Evolutionary conservation across 2,329 filamentous ascomycete genomes (phyloP), one percentile per base, ranked within the genome.

Genomic region (Ophiocordyceps sinensis): DNA sequence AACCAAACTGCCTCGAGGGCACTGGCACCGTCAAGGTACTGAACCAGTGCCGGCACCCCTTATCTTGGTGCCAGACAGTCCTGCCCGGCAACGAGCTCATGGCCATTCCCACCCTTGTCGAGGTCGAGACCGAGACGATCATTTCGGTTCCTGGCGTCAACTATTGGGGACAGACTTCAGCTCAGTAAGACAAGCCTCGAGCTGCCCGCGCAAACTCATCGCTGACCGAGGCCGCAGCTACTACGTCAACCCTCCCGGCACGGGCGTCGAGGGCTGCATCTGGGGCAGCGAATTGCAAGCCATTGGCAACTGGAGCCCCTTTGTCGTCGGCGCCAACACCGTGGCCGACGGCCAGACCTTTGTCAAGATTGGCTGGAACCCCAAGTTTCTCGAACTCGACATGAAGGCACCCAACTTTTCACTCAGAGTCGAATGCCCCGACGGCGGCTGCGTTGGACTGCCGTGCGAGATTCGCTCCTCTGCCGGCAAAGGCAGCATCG

Each of bases 31-130:
- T 88, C 41, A 64, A 68, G 43, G 82, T 72, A 30, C 66, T 77
- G 45, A 88, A 86, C 65, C 77, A 79, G 49, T 74, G 71, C 46
- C 70, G 73, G 36, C 63, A 66, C 30, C 54, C 69, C 13, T 71
- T 86, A 41, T 75, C 83, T 3, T 85, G 83, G 61, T 88, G 83
- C 60, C 83, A 88, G 61, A 88, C 83, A 5, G 79, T 86, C 13
- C 62, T 87, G 45, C 83, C 83, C 15, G 83, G 83, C 39, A 81
- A 85, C 52, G 83, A 88, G 63, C 79, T 79, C 45, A 88, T 88
- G 82, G 67, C 87, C 49, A 87, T 87, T 51, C 82, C 82, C 14
- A 88, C 82, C n/a, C 60, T 77, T 46, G 77, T 87, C 37, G 53
- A 66, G 26, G 62, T 66, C 45, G 59, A 57, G 19, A 62, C 66